These are phyloP conservation scores for Cubamyces sp. DNA, from an alignment of 768 basidiomycete genomes.

Conservation along the genomic window DNA sequence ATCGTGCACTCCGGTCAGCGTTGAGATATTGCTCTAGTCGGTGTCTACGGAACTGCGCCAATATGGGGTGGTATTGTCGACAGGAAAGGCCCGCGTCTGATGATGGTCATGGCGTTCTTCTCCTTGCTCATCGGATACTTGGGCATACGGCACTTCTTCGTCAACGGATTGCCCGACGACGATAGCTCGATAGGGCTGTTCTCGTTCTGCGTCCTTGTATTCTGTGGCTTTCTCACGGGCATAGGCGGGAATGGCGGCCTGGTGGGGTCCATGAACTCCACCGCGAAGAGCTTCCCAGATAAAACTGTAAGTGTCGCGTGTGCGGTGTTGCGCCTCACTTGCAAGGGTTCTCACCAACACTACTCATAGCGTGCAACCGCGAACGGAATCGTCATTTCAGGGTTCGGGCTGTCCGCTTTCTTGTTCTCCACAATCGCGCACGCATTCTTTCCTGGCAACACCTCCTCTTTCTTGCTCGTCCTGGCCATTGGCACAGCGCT, in stretches of 20 bases:
- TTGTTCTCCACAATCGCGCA: constrained; percentile 81
- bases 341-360: background rate
- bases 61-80: constrained; percentile 83
- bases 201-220: constrained; percentile 53
- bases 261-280: constrained; percentile 72
- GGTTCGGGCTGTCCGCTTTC: constrained; percentile 91
- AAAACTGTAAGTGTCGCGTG: constrained; percentile 50
- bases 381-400: constrained; percentile 80
- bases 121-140: constrained; percentile 72
- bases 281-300: constrained; percentile 83
- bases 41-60: constrained; percentile 77
- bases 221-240: constrained; percentile 76
- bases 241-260: constrained; percentile 76
- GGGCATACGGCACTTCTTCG: constrained; percentile 71
- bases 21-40: constrained; percentile 49
- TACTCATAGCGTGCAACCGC: constrained; percentile 65
- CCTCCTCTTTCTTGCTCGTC: constrained; percentile 73
- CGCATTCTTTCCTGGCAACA: constrained; percentile 73
- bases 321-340: background rate
- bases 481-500: constrained; percentile 78
- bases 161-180: constrained; percentile 45
- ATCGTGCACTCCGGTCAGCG: background rate
- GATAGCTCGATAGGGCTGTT: constrained; percentile 40
- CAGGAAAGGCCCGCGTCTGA: constrained; percentile 67
- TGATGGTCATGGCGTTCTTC: constrained; percentile 60